Evolutionary conservation across 2,329 filamentous ascomycete genomes (phyloP).

Genomic region (Aspergillus ochraceoroseus): DNA sequence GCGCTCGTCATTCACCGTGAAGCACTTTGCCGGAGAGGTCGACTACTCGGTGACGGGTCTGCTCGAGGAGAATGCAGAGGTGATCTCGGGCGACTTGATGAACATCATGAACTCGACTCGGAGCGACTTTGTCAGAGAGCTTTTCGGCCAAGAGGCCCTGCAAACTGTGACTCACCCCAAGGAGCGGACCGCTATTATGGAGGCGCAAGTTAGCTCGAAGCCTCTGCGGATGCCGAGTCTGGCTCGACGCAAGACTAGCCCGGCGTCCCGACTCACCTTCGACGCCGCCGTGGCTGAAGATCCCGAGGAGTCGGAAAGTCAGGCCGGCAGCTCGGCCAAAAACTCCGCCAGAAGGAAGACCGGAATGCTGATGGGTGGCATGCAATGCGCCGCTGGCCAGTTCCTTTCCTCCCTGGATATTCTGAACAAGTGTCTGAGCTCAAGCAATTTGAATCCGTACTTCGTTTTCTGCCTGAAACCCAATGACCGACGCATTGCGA

Average conservation of each 20-base stretch:
- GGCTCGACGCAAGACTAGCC: slow-evolving; percentile 68
- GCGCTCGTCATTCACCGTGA: slow-evolving; percentile 77
- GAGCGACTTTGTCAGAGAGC: slow-evolving; percentile 78
- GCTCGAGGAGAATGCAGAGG: slow-evolving; percentile 91
- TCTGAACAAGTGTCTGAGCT: slow-evolving; percentile 78
- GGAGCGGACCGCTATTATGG: slow-evolving; percentile 85
- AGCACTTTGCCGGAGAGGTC: slow-evolving; percentile 93
- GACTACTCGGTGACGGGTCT: slow-evolving; percentile 85
- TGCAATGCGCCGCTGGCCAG: slow-evolving; percentile 87
- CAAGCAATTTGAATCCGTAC: slow-evolving; percentile 82
- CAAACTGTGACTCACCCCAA: slow-evolving; percentile 91
- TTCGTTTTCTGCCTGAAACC: slow-evolving; percentile 97
- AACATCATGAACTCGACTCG: slow-evolving; percentile 85
- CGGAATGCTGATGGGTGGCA: slow-evolving; percentile 37
- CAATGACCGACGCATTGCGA: slow-evolving; percentile 93
- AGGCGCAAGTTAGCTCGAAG: slow-evolving; percentile 93
- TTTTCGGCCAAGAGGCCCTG: slow-evolving; percentile 94
- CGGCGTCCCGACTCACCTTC: slow-evolving; percentile 44
- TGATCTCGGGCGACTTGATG: slow-evolving; percentile 92
- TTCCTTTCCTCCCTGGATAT: slow-evolving; percentile 86
- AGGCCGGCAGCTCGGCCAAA: slow-evolving; percentile 30
- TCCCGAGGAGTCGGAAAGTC: slow-evolving; percentile 35
- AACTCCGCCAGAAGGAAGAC: slow-evolving; percentile 35
- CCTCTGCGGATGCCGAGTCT: slow-evolving; percentile 89
- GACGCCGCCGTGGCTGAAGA: slow-evolving; percentile 37